Conservation (phyloP, 106 monocot genomes). For the Acorus calamus region DNA sequence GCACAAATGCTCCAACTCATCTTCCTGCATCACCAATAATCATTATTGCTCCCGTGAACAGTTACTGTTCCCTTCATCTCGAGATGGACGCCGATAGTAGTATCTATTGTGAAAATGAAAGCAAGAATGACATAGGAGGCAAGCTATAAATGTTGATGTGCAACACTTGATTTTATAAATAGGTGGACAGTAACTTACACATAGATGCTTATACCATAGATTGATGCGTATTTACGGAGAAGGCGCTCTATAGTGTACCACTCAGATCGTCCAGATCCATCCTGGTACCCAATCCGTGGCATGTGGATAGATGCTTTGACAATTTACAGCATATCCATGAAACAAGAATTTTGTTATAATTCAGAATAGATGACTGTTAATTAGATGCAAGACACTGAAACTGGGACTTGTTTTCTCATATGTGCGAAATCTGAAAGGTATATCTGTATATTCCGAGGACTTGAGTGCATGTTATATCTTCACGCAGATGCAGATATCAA, state of each 20-base stretch:
- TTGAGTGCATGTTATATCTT: too few relatives aligned
- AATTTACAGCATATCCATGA: too few relatives aligned
- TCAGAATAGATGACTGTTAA: too few relatives aligned
- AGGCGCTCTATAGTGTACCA: slow-evolving; percentile 92
- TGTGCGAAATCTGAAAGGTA: too few relatives aligned
- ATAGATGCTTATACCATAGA: slow-evolving; percentile 58
- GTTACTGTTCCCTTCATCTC: neutral
- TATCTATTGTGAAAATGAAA: slow-evolving; percentile 13
- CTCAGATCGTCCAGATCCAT: slow-evolving; percentile 67
- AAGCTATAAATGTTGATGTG: neutral
- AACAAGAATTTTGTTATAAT: too few relatives aligned
- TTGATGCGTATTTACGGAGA: slow-evolving; percentile 73
- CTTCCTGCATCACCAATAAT: too few relatives aligned
- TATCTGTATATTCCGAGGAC: too few relatives aligned
- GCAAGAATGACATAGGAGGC: neutral
- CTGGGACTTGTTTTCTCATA: too few relatives aligned
- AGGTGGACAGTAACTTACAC: slow-evolving; percentile 39
- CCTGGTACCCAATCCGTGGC: slow-evolving; percentile 89
- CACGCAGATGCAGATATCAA: too few relatives aligned
- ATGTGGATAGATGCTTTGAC: slow-evolving; percentile 89
- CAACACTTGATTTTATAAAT: neutral
- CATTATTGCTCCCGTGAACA: too few relatives aligned
- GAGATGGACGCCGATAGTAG: slow-evolving; percentile 26
- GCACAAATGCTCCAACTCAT: too few relatives aligned
- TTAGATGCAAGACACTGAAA: too few relatives aligned